A percentile compares a stretch with the other conserved stretches of the same genome.
Conservation (phyloP, 805 yeast species). For the Saccharomycopsis capsularis region DNA sequence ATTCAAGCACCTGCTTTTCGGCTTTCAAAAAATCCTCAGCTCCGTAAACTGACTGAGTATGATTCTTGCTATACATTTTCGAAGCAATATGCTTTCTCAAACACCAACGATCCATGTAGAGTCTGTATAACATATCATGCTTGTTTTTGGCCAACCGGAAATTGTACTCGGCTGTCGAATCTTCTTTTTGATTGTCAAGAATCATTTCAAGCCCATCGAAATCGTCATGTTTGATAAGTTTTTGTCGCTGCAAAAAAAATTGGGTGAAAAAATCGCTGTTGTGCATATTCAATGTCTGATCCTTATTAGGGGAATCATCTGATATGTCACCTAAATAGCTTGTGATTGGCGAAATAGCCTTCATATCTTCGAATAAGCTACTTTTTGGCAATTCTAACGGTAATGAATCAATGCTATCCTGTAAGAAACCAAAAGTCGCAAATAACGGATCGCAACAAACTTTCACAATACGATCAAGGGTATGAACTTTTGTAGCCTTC, state of each 20-base stretch:
- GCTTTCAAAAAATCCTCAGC: not conserved
- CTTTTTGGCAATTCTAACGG: slow-evolving; percentile 47
- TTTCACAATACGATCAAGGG: slow-evolving; percentile 48
- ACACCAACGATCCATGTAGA: slow-evolving; percentile 2
- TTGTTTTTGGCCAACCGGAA: not conserved
- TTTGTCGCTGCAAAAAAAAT: not conserved
- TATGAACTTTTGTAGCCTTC: slow-evolving; percentile 49
- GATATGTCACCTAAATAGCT: not conserved
- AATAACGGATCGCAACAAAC: slow-evolving; percentile 64
- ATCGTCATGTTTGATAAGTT: not conserved
- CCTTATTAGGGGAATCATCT: not conserved
- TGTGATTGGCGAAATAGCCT: slow-evolving; percentile 43
- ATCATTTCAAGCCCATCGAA: slow-evolving; percentile 3
- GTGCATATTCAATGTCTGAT: not conserved
- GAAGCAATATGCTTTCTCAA: not conserved
- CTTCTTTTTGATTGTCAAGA: not conserved
- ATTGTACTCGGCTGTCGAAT: not conserved
- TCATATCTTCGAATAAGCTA: slow-evolving; percentile 45
- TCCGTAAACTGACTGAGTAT: not conserved
- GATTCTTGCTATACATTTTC: not conserved
- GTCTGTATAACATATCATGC: not conserved
- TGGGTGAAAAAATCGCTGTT: not conserved
- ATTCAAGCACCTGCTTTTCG: not conserved
- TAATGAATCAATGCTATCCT: slow-evolving; percentile 53
- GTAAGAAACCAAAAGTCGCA: slow-evolving; percentile 57